Evolutionary conservation across 2,329 filamentous ascomycete species (phyloP), one percentile per base, ranked within the genome.

Genomic region (Trichoderma koningii): DNA sequence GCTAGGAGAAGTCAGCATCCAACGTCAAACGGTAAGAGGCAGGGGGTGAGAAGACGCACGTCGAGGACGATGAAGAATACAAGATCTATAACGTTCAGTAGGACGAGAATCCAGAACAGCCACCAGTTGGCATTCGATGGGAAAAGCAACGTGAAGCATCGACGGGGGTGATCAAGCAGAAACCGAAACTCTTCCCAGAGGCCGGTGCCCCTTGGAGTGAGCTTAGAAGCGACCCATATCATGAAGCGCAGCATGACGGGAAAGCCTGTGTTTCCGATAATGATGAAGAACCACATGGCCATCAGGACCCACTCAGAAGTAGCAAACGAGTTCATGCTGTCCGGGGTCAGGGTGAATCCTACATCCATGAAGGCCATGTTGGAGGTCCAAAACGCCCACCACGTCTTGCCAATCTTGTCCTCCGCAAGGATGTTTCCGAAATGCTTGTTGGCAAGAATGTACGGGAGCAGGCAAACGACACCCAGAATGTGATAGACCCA

Each of bases 251-350:
- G 85, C 89, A 97, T 93, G 72, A 95, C 91, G 0, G 94, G 95
- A 71, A 98, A 98, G 0, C 90, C 95, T 0, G 94, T 98, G 73
- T 98, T 98, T 64, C 94, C 94, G 67, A 97, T 92, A 67, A 98
- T 87, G 73, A 98, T 95, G 48, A 98, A 84, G 70, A 96, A 96
- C 7, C 87, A 87, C 77, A 93, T 87, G 50, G 95, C 74, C 23
- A 97, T 80, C 52, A 98, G 81, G 0, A 90, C 87, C 70, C 92
- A 90, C 7, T 90, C 81, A 0, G 92, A 91, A 9, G 81, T 85
- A 70, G 92, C 88, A 76, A 98, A 98, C 0, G 92, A 94, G 48
- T 87, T 84, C 93, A 99, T 97, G 70, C 93, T 97, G 77, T 98
- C 91, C 0, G 93, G 90, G 0, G 93, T 98, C 69, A 99, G 80